These are phyloP conservation scores for Discostella pseudostelligera DNA, from an alignment of 108 stramenopile genomes.

Conservation along the genomic window DNA sequence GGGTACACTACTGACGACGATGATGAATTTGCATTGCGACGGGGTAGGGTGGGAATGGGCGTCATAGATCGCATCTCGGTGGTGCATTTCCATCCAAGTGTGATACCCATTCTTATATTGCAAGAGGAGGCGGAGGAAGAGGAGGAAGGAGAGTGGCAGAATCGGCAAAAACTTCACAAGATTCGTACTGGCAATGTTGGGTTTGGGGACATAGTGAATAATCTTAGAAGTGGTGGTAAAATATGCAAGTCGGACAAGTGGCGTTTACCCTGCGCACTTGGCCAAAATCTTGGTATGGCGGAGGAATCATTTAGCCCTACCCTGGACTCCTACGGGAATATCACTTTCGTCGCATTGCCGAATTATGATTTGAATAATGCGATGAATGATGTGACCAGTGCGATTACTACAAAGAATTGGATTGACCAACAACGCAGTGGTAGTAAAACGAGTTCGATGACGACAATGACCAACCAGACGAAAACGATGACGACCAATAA, in stretches of 20 bases:
- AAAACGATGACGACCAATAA: no score
- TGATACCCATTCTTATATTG: neutral
- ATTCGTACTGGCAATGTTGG: no score
- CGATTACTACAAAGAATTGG: neutral
- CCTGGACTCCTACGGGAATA: neutral
- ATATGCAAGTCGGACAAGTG: constrained; percentile 4
- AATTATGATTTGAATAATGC: constrained; percentile 12
- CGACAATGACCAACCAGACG: no score
- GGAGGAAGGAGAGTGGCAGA: neutral
- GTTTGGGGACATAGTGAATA: no score
- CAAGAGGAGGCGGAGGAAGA: constrained; percentile 3
- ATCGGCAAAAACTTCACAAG: no score
- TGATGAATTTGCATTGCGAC: neutral
- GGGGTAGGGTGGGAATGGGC: neutral
- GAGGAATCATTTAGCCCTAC: constrained; percentile 3
- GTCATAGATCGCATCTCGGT: constrained; percentile 2
- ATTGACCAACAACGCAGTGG: no score
- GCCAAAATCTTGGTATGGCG: constrained; percentile 1
- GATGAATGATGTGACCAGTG: neutral
- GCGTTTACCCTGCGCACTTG: constrained; percentile 4
- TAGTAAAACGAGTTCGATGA: no score
- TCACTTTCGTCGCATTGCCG: constrained; percentile 10
- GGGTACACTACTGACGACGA: neutral
- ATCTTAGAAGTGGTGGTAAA: no score
- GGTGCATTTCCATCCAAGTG: constrained; percentile 13